These are phyloP conservation scores for Penicillium simplicissimum DNA, from an alignment of 495 filamentous ascomycete species.

Conservation along the genomic window DNA sequence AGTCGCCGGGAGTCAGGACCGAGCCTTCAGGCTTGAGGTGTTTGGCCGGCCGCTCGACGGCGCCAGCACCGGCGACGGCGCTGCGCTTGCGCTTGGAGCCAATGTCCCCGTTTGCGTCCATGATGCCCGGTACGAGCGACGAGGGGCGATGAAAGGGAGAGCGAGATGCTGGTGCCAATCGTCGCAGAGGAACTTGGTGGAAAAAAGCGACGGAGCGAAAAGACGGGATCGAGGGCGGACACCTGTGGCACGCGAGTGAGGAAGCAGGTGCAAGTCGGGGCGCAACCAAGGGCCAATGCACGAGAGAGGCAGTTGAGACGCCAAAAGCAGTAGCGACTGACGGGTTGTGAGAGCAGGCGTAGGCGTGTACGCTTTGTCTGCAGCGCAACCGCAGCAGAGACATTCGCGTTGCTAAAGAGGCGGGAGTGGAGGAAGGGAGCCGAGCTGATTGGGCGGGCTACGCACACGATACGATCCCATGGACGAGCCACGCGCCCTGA, in stretches of 20 bases:
- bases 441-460: conserved; percentile 18
- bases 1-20: conserved; percentile 43
- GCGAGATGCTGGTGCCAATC: conserved; percentile 12
- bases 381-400: conserved; percentile 19
- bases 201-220: conserved; percentile 10
- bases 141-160: conserved; percentile 5
- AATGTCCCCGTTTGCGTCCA: conserved; percentile 55
- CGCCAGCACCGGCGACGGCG: conserved; percentile 38
- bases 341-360: neutral
- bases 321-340: conserved; percentile 13
- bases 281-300: conserved; percentile 12
- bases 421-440: conserved; percentile 18
- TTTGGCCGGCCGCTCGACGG: conserved; percentile 57
- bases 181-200: conserved; percentile 10
- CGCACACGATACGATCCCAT: conserved; percentile 24
- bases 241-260: conserved; percentile 5
- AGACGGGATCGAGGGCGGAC: conserved; percentile 8
- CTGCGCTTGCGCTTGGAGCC: conserved; percentile 64
- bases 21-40: conserved; percentile 53
- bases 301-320: conserved; percentile 10
- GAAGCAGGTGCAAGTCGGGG: conserved; percentile 4
- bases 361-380: conserved; percentile 7
- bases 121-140: conserved; percentile 27
- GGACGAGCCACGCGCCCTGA: conserved; percentile 20
- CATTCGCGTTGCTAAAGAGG: conserved; percentile 18